Evolutionary conservation across 2,329 filamentous ascomycete species (phyloP), one percentile per base, ranked within the genome.

Genomic region (Diaporthe ampelina): DNA sequence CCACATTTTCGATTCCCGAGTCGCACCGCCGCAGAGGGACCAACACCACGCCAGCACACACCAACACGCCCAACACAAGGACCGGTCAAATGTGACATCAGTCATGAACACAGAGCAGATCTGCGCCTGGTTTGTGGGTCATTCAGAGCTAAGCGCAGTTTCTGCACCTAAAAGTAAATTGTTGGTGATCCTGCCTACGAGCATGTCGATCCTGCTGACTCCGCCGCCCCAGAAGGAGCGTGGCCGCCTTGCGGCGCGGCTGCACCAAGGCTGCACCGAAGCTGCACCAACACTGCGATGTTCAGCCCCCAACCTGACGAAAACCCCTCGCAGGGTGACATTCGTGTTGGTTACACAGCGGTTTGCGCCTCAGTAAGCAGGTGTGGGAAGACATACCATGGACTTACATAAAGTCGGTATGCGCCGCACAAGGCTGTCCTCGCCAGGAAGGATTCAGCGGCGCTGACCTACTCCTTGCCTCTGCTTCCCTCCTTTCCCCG

Each of bases 171-270:
- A 54, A 54, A 54, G 63, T 54, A 68, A 54, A 54, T 68, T 68
- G 15, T 68, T 68, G 15, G 63, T n/a, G 48, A 68, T 68, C 63
- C 63, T 68, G 9, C 9, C 35, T 24, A 32, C 43, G 29, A 37
- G 32, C 56, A 52, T 59, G 40, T 19, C 69, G 29, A 71, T 71
- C 69, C 29, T 59, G 52, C 48, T 71, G 54, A 59, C 56, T 71
- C 54, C 69, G 69, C 69, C 69, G 29, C 3, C 43, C 50, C 69
- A 61, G 45, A 59, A 59, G 69, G 57, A 71, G 43, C 56, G 48
- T 40, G 45, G 40, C 32, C 32, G 48, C 21, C 56, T 19, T 70
- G 40, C 68, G 68, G 68, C 54, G 32, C 69, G 43, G 69, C 32
- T 54, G 63, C 6, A 54, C 45, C 63, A 68, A 54, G 43, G 56